Evolutionary conservation across 192 early-diverging fungal genomes (phyloP), one percentile per base, ranked within the genome.

Genomic region (Fimicolochytrium jonesii): DNA sequence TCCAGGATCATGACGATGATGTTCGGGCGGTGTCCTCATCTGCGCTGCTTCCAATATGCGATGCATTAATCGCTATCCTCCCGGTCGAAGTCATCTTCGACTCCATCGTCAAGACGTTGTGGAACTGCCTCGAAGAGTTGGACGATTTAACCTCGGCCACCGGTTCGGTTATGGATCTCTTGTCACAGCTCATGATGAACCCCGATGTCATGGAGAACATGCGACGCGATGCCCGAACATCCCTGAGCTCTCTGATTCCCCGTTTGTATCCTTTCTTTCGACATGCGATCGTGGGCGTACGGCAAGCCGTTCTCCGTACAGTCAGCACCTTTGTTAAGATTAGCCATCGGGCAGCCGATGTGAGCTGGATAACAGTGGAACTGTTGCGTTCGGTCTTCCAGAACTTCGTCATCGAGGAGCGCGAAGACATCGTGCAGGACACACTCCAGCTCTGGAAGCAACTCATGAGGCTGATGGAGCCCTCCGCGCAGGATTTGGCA

Each of bases 71-170:
- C 9, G 58, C 79, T 11, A 75, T 88, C n/a, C 48, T 81, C 45
- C 74, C 88, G 35, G 75, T 86, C 2, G 61, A 81, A 1, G 82
- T 84, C 6, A 78, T 99, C 6, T 84, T 81, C 39, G 75, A 83
- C 42, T 55, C 59, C 1, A 81, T 99, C 18, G 82, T 97, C 18
- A 69, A 71, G 13, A 85, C 84, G 6, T 80, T 96, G 3, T 96
- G 93, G 93, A 86, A 90, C 49, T 91, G 90, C 59, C 69, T 99
- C n/a, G 74, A 83, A 36, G 91, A 92, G 43, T 61, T 94, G 34
- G 96, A 99, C 56, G 96, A 99, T 68, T 71, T 99, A 57, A 91
- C 94, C 13, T 84, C 94, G 0, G 93, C 94, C 1, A 96, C 91
- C 0, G 88, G 87, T 0, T 86, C 85, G 25, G 89, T 97, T 10